Evolutionary conservation across 495 filamentous ascomycete species (phyloP).

Genomic region (Penicillium paradoxum): DNA sequence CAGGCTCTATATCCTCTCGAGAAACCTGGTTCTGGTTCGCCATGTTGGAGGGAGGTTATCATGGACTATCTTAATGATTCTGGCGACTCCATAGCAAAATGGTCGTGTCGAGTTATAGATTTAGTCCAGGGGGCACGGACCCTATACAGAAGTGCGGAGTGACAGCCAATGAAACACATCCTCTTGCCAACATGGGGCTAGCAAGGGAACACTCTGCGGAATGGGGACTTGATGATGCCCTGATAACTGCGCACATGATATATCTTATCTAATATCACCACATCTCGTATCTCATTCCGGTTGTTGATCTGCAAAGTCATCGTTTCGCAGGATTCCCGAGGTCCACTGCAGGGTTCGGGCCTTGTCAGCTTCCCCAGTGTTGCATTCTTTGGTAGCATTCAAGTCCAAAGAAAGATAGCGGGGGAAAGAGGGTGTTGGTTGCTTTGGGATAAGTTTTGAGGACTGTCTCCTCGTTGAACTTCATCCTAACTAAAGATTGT

Average conservation of each 20-base stretch:
- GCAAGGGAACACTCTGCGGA: no score
- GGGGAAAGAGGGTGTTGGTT: neutral
- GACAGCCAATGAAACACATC: no score
- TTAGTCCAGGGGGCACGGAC: no score
- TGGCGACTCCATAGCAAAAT: no score
- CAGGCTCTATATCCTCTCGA: neutral
- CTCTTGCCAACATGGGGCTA: no score
- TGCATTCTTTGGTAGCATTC: conserved; percentile 12
- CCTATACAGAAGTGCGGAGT: no score
- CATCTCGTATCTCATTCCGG: neutral
- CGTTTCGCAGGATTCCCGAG: conserved; percentile 7
- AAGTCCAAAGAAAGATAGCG: neutral
- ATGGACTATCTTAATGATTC: no score
- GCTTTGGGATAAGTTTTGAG: neutral
- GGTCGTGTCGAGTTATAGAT: no score
- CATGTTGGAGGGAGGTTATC: neutral
- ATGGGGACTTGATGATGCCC: neutral
- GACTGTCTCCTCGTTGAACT: neutral
- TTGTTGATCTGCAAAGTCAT: neutral
- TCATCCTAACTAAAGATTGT: neutral
- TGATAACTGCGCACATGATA: neutral
- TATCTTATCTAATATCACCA: neutral
- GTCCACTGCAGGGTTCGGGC: conserved; percentile 5
- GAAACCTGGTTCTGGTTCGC: neutral
- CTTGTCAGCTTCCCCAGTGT: conserved; percentile 1